Base-by-base conservation (phyloP, 805 yeast genomes). In the Candida sonorensis region DNA sequence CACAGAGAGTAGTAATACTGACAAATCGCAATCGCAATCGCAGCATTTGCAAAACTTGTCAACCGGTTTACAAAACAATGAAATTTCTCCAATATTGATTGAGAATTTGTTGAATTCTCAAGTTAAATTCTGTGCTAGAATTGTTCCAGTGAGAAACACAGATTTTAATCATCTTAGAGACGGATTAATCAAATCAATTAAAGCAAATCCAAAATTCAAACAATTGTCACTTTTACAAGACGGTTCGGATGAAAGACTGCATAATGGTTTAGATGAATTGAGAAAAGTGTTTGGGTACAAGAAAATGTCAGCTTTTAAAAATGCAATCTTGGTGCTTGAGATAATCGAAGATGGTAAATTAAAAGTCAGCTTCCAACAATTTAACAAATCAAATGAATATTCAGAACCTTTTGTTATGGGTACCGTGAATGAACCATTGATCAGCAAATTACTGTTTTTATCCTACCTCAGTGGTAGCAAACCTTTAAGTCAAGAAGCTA, bases 111-210 rank as follows among this genome's bases (percentile, higher is more conserved):
- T 87, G 25, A 74, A 72, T 26, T 56, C 72, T 9, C 73, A 77
- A 10, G 71, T 81, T 22, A 69, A 76, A 36, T 69, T 86, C 44
- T 63, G 77, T 27, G 79, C 87, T 17, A 67, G 94, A 41, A 79
- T 90, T 37, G 77, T 81, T 9, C 97, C 98, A 0, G 77, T 81
- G 12, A 73, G 96, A 51, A 86, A 83, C 55, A 90, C 97, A 1
- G 97, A 90, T 58, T 87, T 82, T 58, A 76, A 77, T 41, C 97
- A 92, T 53, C 59, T 90, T 48, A 73, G 82, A 43, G 97, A 92
- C 51, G 97, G 97, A 0, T 72, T 92, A 39, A 72, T 86, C 30
- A 80, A 88, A 53, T 76, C 95, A 13, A 72, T 85, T 29, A 64
- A 79, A 54, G 81, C 85, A 22, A 75, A 75, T 48, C 76, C 81